phyloP scores from a whole-genome alignment of 805 yeast genomes.

The Allodekkera sacchari region DNA sequence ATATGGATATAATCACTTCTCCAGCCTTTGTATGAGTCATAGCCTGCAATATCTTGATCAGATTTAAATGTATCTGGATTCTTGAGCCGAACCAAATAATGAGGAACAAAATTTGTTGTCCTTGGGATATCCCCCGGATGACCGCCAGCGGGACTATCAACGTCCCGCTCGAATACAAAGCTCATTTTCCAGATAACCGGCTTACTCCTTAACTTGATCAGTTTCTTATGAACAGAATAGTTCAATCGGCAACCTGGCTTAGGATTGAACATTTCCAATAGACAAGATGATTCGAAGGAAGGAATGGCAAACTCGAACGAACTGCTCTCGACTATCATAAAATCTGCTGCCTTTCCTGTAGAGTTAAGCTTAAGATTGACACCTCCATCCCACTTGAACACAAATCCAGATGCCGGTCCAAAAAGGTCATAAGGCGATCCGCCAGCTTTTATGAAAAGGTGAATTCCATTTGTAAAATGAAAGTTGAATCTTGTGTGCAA shows the following conservation, averaged over 20 bases:
- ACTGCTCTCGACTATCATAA: slow-evolving; percentile 46
- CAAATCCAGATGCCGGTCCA: slow-evolving; percentile 55
- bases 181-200: slow-evolving; percentile 75
- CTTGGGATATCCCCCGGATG: slow-evolving; percentile 29
- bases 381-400: slow-evolving; percentile 55
- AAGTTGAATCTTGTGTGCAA: slow-evolving; percentile 47
- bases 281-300: slow-evolving; percentile 29
- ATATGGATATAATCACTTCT: slow-evolving; percentile 77
- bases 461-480: slow-evolving; percentile 41
- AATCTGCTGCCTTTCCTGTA: slow-evolving; percentile 38
- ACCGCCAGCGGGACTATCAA: slow-evolving; percentile 24
- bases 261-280: slow-evolving; percentile 11
- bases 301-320: slow-evolving; percentile 53
- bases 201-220: slow-evolving; percentile 55
- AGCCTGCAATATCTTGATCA: slow-evolving; percentile 32
- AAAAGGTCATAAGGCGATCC: slow-evolving; percentile 47
- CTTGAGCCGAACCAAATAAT: slow-evolving; percentile 46
- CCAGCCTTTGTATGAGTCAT: slow-evolving; percentile 78
- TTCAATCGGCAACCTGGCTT: slow-evolving; percentile 22
- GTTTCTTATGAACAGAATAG: slow-evolving; percentile 36
- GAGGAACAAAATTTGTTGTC: slow-evolving; percentile 44
- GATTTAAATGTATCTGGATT: slow-evolving; percentile 42
- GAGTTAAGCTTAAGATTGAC: slow-evolving; percentile 44
- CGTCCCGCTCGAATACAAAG: slow-evolving; percentile 59
- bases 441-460: slow-evolving; percentile 56